phyloP scores from a whole-genome alignment of 1,139 yeast genomes.

The Nadsonia commutata region DNA sequence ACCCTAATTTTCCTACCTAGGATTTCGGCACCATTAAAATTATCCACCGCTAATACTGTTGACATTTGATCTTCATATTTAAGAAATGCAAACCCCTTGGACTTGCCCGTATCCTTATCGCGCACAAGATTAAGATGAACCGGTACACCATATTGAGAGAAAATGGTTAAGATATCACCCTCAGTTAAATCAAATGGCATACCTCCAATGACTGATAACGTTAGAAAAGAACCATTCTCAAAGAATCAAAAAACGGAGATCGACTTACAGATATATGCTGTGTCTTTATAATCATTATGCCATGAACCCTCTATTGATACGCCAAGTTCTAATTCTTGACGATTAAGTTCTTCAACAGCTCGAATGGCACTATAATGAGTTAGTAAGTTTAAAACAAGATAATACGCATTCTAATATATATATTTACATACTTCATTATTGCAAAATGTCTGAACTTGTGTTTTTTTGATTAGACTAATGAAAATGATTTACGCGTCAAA shows the following conservation, averaged over 20 bases:
- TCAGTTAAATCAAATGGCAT: conserved; percentile 51
- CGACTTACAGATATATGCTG: conserved; percentile 38
- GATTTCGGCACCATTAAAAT: conserved; percentile 57
- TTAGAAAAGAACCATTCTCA: neutral
- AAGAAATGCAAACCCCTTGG: conserved; percentile 67
- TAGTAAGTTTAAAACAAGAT: too few relatives aligned
- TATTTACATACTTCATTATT: too few relatives aligned
- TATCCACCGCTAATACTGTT: conserved; percentile 77
- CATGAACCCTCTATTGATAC: conserved; percentile 57
- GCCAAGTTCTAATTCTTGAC: conserved; percentile 50
- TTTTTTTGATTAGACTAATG: too few relatives aligned
- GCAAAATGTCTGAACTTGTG: too few relatives aligned
- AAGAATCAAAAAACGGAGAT: neutral
- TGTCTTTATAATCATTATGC: conserved; percentile 74
- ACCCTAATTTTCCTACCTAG: conserved; percentile 48
- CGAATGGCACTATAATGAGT: neutral
- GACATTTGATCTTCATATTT: conserved; percentile 75
- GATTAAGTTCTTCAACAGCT: conserved; percentile 47
- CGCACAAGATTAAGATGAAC: conserved; percentile 61
- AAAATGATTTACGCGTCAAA: too few relatives aligned
- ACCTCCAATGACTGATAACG: conserved; percentile 42
- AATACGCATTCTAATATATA: too few relatives aligned
- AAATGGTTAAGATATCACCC: conserved; percentile 60
- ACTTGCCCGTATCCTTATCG: conserved; percentile 51
- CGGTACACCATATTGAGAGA: conserved; percentile 85